Percentiles rank a stretch among this genome's conserved stretches.
Evolutionary conservation across 805 yeast species (phyloP).

Genomic region (Metschnikowia borealis): DNA sequence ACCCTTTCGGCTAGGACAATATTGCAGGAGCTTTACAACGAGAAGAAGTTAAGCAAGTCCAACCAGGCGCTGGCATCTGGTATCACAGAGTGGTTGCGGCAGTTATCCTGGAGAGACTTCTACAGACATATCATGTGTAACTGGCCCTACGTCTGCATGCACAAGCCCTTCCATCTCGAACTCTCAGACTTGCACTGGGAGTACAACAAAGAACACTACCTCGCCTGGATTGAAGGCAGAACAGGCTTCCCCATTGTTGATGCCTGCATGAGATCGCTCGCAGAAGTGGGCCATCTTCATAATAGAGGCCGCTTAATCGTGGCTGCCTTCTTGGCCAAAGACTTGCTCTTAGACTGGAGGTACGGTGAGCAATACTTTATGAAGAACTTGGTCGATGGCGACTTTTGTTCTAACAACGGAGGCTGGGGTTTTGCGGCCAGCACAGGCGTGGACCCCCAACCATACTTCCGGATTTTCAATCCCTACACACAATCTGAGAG

Average conservation of each 20-base stretch:
- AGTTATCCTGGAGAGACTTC: slow-evolving; percentile 58
- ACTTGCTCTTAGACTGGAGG: slow-evolving; percentile 51
- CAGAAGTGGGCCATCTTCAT: slow-evolving; percentile 50
- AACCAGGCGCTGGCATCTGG: slow-evolving; percentile 30
- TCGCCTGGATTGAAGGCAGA: slow-evolving; percentile 49
- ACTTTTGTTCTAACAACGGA: slow-evolving; percentile 51
- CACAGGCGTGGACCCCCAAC: slow-evolving; percentile 53
- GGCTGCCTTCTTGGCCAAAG: slow-evolving; percentile 49
- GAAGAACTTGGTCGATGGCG: slow-evolving; percentile 47
- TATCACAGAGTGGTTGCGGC: slow-evolving; percentile 45
- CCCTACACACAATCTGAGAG: slow-evolving; percentile 47
- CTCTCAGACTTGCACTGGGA: slow-evolving; percentile 42
- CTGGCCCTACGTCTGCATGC: slow-evolving; percentile 52
- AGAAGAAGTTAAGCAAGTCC: slow-evolving; percentile 20
- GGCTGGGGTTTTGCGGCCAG: slow-evolving; percentile 58
- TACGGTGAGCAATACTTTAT: slow-evolving; percentile 51
- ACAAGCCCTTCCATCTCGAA: slow-evolving; percentile 44
- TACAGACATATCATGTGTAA: slow-evolving; percentile 45
- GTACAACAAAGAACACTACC: slow-evolving; percentile 37
- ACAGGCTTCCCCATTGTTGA: slow-evolving; percentile 58
- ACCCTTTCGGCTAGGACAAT: slow-evolving; percentile 41
- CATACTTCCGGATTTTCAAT: slow-evolving; percentile 54
- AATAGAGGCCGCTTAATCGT: slow-evolving; percentile 53
- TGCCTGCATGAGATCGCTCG: slow-evolving; percentile 53
- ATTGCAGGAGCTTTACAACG: slow-evolving; percentile 25